Base-by-base conservation (phyloP, 345 rosid species). In the Euphorbia tirucalli region DNA sequence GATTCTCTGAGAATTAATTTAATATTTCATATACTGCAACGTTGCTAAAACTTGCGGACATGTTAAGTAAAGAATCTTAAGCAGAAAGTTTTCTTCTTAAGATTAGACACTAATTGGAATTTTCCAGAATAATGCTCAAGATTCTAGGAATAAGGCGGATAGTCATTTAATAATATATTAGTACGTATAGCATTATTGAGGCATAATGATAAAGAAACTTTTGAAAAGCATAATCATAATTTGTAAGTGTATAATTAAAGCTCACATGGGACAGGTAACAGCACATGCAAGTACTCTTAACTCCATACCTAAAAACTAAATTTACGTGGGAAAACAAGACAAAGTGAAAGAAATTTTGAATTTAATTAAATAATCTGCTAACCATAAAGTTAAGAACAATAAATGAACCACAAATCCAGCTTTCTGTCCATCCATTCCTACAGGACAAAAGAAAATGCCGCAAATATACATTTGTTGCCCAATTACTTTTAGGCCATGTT, bases 391-490 rank as follows among this genome's bases (percentile, higher is more conserved):
- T 22, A 59, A 59, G 13, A 61, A 39, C 21, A 57, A 41, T 16
- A 25, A 57, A 57, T 16, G 54, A 13, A 41, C 55, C 50, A 57
- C 55, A 16, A 44, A 25, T 69, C 49, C 41, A 43, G 65, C 18
- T 28, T 69, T 57, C 25, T 39, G 35, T 11, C 52, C 46, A 24
- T 39, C 8, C 41, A 37, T 50, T 24, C 11, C 71, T 15, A 55
- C 11, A 39, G n/a, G 48, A 24, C 6, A 14, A 54, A 37, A 3
- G 21, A 57, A 2, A 4, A 39, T 22, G 62, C 72, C 22, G 22
- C n/a, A 67, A 65, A 59, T 72, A 65, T 76, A 65, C 75, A 69
- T 55, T 50, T n/a, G n/a, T n/a, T n/a, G n/a, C n/a, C n/a, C n/a
- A n/a, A n/a, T n/a, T n/a, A n/a, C n/a, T n/a, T n/a, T n/a, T n/a